phyloP scores from a whole-genome alignment of 2,329 filamentous ascomycete species.

The Ilyonectria robusta region DNA sequence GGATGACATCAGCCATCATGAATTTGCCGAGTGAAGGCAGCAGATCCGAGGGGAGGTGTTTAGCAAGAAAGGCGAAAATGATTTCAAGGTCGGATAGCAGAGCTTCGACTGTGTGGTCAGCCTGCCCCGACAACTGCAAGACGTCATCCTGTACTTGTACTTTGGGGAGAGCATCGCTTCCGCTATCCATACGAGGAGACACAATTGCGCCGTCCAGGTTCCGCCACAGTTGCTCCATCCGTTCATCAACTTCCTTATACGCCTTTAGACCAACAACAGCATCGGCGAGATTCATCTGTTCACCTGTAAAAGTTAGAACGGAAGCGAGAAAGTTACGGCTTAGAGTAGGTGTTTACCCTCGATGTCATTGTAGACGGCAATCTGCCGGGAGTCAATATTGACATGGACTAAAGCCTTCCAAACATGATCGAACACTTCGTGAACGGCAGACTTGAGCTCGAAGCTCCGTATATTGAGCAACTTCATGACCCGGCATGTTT shows the following conservation, averaged over 20 bases:
- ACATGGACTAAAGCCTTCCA: constrained; percentile 80
- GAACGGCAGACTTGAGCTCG: constrained; percentile 76
- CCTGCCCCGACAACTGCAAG: constrained; percentile 59
- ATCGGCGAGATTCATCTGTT: constrained; percentile 67
- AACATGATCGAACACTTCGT: constrained; percentile 75
- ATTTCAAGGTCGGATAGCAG: constrained; percentile 69
- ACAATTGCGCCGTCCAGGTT: constrained; percentile 74
- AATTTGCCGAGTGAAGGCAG: constrained; percentile 74
- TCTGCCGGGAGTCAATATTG: constrained; percentile 66
- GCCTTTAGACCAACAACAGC: constrained; percentile 70
- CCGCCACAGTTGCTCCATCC: constrained; percentile 73
- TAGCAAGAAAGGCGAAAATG: constrained; percentile 66
- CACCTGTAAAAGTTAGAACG: constrained; percentile 55
- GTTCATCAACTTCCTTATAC: constrained; percentile 73
- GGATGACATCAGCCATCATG: constrained; percentile 79
- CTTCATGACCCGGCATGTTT: constrained; percentile 72
- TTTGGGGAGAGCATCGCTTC: constrained; percentile 51
- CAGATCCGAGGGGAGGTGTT: constrained; percentile 67
- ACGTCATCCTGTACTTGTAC: constrained; percentile 60
- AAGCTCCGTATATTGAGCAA: constrained; percentile 76
- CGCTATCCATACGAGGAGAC: constrained; percentile 68
- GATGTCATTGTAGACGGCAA: constrained; percentile 69
- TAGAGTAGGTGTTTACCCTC: constrained; percentile 59
- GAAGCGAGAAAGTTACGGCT: neutral
- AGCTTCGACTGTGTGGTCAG: constrained; percentile 62